Base-by-base conservation (phyloP, 768 basidiomycete genomes). In the Suillus paluster region DNA sequence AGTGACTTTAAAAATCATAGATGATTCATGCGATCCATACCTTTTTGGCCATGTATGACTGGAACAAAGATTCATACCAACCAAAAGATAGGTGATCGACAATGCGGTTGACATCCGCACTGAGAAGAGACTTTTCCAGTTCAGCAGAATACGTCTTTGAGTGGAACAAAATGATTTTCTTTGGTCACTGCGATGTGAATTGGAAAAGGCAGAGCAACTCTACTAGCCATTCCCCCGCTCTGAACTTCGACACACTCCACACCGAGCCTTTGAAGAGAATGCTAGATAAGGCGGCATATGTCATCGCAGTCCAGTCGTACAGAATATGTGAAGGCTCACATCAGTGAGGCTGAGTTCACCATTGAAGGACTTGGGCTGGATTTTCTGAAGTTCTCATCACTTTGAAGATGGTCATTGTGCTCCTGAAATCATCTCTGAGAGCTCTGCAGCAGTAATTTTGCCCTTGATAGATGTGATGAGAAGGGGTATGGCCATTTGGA, bases 401-500 rank as follows among this genome's bases (percentile, higher is more conserved):
- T 57, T 50, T 65, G 68, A 9, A 46, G 63, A 25, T 64, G 64
- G 38, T 60, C 66, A 49, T 49, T 55, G 6, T 25, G 27, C 27
- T 19, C 25, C 21, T 6, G 60, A 58, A 25, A 73, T 66, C 45
- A 76, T 7, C 2, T 46, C 50, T 4, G 65, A 53, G 27, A 75
- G 67, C 42, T 76, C 74, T 6, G 68, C 75, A 8, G 75, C 73
- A 2, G 73, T 68, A 8, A 50, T 34, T 72, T 97, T 97, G 59
- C 94, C 97, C 71, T 74, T 75, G 59, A 67, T 66, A 48, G 97
- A 77, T 34, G 81, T 76, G 64, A 95, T 88, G 67, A 94, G 78
- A 63, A 92, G 87, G 0, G 95, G 95, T 11, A 98, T 86, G 68
- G 87, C 88, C 83, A 91, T 87, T 72, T 97, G 95, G 3, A 97